Base-by-base conservation (phyloP, 352 stramenopile species). In the Hyaloperonospora arabidopsidis region DNA sequence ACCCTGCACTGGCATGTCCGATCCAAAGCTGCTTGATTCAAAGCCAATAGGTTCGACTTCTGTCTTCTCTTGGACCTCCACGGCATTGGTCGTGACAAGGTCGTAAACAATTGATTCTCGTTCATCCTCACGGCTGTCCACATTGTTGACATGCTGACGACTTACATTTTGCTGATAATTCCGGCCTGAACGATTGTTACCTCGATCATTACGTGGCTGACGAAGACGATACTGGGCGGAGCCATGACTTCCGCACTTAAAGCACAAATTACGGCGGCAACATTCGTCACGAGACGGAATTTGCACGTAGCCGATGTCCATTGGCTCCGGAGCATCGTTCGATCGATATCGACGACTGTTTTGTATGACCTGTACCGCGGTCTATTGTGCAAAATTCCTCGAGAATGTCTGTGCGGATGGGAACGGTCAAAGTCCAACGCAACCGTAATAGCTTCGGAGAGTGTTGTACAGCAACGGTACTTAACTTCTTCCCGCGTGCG, bases 291-390 rank as follows among this genome's bases (percentile, higher is more conserved):
- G 47, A 35, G 51, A 57, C 21, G 41, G 41, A 7, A 57, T 45
- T 19, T 45, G 48, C 11, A 57, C 52, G 25, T 50, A 41, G 44
- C 45, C 38, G 17, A 59, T 52, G n/a, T 53, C 45, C 52, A 59
- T 59, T n/a, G 44, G 23, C 45, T 49, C 52, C 36, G 45, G 44
- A 48, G 44, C 45, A 53, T 52, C 28, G 7, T 44, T 44, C 6
- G 38, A 44, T 18, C 15, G 38, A 44, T 21, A 22, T 44, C 38
- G 38, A 18, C 38, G 43, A 43, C 21, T 45, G 32, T 45, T 50
- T 52, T 34, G 13, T 59, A 53, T 45, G 52, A 53, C 43, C 52
- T 29, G n/a, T 59, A 53, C 35, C 29, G 48, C 25, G 44, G 21
- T 50, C 19, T 50, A 12, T 50, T 28, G 6, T 32, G 25, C 8